Evolutionary conservation across 2,329 filamentous ascomycete genomes (phyloP).

Genomic region (Aspergillus ustus): DNA sequence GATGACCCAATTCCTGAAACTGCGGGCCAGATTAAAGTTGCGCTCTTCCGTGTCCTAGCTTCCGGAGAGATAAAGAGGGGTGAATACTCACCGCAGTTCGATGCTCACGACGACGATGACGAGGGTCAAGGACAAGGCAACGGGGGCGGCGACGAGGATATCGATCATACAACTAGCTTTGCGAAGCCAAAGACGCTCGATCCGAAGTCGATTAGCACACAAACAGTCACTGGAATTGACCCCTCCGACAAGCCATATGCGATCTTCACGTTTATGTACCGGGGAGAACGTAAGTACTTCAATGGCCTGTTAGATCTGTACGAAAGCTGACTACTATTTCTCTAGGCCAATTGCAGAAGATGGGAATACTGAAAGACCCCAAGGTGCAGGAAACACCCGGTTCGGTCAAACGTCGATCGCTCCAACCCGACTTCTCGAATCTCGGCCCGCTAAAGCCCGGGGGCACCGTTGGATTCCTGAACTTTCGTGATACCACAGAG

Average conservation of each 20-base stretch:
- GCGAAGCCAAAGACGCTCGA: constrained; percentile 95
- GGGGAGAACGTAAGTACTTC: constrained; percentile 79
- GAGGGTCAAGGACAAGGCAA: constrained; percentile 60
- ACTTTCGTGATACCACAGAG: constrained; percentile 75
- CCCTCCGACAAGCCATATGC: constrained; percentile 95
- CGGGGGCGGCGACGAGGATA: constrained; percentile 73
- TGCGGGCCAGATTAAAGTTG: constrained; percentile 96
- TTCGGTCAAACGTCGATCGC: constrained; percentile 76
- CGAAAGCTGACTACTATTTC: background rate
- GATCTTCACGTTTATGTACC: constrained; percentile 96
- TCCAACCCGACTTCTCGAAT: constrained; percentile 82
- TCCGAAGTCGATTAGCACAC: constrained; percentile 96
- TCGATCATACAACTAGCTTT: constrained; percentile 97
- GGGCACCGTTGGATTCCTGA: constrained; percentile 88
- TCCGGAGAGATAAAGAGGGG: constrained; percentile 97
- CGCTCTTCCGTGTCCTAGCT: constrained; percentile 91
- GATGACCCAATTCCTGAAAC: constrained; percentile 89
- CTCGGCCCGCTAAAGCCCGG: constrained; percentile 81
- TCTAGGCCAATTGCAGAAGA: constrained; percentile 90
- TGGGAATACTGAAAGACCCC: constrained; percentile 78
- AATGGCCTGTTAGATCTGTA: background rate
- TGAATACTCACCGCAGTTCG: constrained; percentile 97
- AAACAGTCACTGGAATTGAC: constrained; percentile 98
- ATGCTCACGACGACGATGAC: constrained; percentile 94
- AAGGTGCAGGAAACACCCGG: constrained; percentile 65